These are phyloP conservation scores for Pseudevernia furfuracea DNA, from an alignment of 495 filamentous ascomycete species.

Conservation along the genomic window DNA sequence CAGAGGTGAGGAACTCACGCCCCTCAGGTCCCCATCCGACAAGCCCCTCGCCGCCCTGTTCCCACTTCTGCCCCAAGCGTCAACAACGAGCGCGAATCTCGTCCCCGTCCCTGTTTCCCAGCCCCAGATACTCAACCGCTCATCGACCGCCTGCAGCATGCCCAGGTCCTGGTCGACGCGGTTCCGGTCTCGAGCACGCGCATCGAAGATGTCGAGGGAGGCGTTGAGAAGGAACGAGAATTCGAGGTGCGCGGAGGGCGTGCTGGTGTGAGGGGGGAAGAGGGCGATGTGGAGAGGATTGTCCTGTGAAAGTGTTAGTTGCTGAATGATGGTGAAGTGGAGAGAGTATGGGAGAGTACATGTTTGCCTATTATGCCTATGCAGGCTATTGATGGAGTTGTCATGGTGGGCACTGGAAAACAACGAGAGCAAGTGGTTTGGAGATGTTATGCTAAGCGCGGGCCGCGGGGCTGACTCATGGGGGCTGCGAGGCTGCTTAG, in stretches of 20 bases:
- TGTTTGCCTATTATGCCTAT: constrained; percentile 89
- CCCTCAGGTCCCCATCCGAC: constrained; percentile 51
- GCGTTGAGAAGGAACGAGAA: constrained; percentile 87
- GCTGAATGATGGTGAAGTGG: neutral
- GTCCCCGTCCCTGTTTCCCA: constrained; percentile 96
- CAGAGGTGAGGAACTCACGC: constrained; percentile 64
- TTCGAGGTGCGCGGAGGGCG: constrained; percentile 52
- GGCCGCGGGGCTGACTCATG: too few species aligned
- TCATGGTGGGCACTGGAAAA: constrained; percentile 24
- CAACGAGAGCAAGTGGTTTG: neutral
- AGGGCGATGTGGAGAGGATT: constrained; percentile 90
- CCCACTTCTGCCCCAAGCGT: constrained; percentile 59
- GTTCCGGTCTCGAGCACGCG: constrained; percentile 57
- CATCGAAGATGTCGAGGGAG: constrained; percentile 88
- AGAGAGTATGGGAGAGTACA: constrained; percentile 40
- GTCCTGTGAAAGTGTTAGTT: constrained; percentile 49
- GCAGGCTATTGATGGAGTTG: constrained; percentile 72
- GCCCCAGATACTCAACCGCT: constrained; percentile 83
- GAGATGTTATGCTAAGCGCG: neutral
- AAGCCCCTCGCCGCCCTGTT: constrained; percentile 30
- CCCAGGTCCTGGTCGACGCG: constrained; percentile 77
- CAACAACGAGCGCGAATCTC: constrained; percentile 79
- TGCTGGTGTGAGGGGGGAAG: constrained; percentile 56
- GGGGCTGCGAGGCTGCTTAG: too few species aligned
- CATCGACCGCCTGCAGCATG: constrained; percentile 84